phyloP scores from a whole-genome alignment of 768 basidiomycete genomes.

The Lactifluus echinatus region DNA sequence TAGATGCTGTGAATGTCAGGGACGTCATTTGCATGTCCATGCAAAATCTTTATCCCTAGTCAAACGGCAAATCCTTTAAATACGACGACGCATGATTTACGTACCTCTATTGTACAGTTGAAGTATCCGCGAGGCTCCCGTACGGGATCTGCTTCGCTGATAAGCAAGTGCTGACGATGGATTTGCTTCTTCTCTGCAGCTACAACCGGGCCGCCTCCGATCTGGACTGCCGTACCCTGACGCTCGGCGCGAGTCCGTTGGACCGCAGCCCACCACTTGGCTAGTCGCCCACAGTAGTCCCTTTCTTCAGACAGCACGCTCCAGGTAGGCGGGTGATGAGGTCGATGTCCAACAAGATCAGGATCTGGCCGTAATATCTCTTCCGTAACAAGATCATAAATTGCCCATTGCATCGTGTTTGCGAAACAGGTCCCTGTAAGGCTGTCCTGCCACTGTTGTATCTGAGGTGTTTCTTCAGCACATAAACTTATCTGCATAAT shows the following conservation, averaged over 20 bases:
- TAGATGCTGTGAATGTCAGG: constrained; percentile 18
- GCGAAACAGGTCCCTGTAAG: constrained; percentile 9
- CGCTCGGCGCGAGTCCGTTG: constrained; percentile 11
- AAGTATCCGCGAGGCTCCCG: constrained; percentile 44
- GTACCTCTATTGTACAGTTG: constrained; percentile 42
- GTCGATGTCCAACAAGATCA: not conserved
- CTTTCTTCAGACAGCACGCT: not conserved
- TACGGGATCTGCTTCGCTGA: constrained; percentile 42
- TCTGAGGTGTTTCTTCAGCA: constrained; percentile 6
- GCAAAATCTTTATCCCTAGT: constrained; percentile 9
- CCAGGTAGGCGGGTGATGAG: constrained; percentile 1
- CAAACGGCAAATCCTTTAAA: not conserved
- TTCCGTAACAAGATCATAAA: constrained; percentile 1
- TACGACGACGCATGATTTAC: not conserved
- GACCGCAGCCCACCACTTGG: constrained; percentile 18
- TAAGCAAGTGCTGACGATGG: constrained; percentile 36
- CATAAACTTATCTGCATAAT: not conserved
- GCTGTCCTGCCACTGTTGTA: not conserved
- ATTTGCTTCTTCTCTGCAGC: not conserved
- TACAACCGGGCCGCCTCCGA: constrained; percentile 12
- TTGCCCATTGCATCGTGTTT: constrained; percentile 14
- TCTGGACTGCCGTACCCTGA: constrained; percentile 12
- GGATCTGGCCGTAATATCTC: constrained; percentile 6
- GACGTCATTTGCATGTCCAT: constrained; percentile 8
- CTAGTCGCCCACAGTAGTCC: constrained; percentile 12